Conservation (phyloP, 495 filamentous ascomycete species). For the Aspergillus mulundensis region DNA sequence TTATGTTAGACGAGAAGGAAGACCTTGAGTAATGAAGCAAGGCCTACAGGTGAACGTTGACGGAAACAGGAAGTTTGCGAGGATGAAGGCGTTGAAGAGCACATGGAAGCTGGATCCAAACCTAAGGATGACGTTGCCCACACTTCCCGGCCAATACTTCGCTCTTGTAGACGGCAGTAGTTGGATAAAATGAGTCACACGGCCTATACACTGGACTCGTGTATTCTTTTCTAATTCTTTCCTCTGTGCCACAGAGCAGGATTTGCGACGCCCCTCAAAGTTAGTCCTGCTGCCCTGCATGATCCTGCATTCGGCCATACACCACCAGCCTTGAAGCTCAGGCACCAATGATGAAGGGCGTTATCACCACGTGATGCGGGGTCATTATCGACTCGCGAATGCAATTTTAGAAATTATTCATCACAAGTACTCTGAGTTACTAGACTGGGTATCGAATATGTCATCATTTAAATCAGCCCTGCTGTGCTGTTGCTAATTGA, state of each 20-base stretch:
- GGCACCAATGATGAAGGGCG: conserved; percentile 15
- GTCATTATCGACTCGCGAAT: conserved; percentile 9
- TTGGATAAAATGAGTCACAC: not conserved
- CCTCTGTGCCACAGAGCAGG: not conserved
- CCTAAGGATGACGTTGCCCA: not conserved
- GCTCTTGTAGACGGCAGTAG: not conserved
- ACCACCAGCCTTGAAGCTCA: not conserved
- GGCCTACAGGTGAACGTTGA: not conserved
- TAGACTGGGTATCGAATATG: conserved; percentile 6
- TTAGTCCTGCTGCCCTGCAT: not conserved
- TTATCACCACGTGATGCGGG: conserved; percentile 26
- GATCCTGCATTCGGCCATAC: not conserved
- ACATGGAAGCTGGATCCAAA: not conserved
- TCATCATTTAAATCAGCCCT: not conserved
- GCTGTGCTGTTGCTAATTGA: conserved; percentile 38
- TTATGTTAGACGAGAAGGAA: not conserved
- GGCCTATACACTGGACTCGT: not conserved
- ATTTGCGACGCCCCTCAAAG: not conserved
- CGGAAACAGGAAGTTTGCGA: not conserved
- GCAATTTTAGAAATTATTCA: not conserved
- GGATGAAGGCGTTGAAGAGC: not conserved
- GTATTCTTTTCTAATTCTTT: not conserved
- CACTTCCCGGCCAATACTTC: not conserved
- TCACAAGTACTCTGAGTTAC: not conserved
- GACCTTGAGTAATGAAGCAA: not conserved